Evolutionary conservation across 495 filamentous ascomycete genomes (phyloP), one percentile per base, ranked within the genome.

Genomic region (Xeromyces bisporus): DNA sequence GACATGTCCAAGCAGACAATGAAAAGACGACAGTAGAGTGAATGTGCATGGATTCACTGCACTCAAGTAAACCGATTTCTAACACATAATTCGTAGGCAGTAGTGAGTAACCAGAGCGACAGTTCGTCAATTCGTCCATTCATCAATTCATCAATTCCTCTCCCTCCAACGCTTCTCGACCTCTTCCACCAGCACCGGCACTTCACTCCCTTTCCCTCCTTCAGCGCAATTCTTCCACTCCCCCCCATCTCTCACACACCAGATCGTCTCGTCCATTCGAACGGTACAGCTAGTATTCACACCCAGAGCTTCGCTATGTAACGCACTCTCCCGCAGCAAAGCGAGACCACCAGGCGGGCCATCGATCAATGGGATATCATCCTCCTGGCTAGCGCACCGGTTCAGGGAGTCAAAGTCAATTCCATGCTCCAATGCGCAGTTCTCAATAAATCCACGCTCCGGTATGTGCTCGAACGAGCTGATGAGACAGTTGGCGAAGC

Each of bases 241-340:
- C 2, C 75, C 80, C 23, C 58, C 67, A 52, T 97, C 89, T 28
- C 75, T 65, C 32, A 96, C 63, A 54, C 89, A 96, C 66, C 87
- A 80, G 29, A 76, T 60, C 39, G 81, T 48, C 12, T 80, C 64
- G 42, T 84, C 66, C 15, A 97, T 53, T 15, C 89, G 66, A 7
- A 94, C 73, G 0, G 89, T 97, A 52, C 89, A 96, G 54, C 81
- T 91, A 44, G 67, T 86, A 16, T 59, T 77, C 5, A 89, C 77
- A 8, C 73, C 75, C 16, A 77, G 71, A 3, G 71, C 51, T 6
- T 64, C 53, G 36, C 70, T 80, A 34, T 75, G 68, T 32, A 67
- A 48, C n/a, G 92, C 77, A 47, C 82, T 93, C 15, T 77, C 53
- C 30, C 73, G 61, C 20, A 99, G 58, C 60, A 93, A 56, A 7